Base-by-base conservation (phyloP, 768 basidiomycete genomes). In the Dacryopinax spathularia region DNA sequence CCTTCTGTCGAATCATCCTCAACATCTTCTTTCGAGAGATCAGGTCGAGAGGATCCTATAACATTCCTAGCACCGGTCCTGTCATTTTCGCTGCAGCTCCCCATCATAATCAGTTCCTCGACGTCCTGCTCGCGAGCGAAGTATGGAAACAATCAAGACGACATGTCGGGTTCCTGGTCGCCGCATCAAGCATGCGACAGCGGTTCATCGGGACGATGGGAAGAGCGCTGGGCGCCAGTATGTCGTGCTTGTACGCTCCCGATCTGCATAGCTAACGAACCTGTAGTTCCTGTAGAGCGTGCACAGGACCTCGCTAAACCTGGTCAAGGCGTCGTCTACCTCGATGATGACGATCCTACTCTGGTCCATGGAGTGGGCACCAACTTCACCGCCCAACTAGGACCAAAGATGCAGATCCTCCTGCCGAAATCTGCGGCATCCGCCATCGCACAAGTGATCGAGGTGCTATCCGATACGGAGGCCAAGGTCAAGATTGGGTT, bases 21-120 rank as follows among this genome's bases (percentile, higher is more conserved):
- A 89, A 89, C 75, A 85, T 98, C 68, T 98, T 98, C 81, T 98
- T 98, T 78, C 80, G 95, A 68, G 95, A 98, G 76, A 86, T 97
- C 69, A 82, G 95, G 64, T 90, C 93, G 2, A 80, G 95, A 73
- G 91, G 95, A 60, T 89, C 93, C 34, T 97, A 89, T 81, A 90
- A 96, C 72, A 90, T 98, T 65, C 95, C 95, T 27, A 81, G 80
- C 64, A 82, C 89, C 64, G 95, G 92, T 0, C 89, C 95, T 1
- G 83, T 95, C 62, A 90, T 98, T 67, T 93, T 96, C 73, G 91
- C 91, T 60, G 91, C 82, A 41, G 94, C 90, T 10, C 93, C 93
- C 39, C 93, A 97, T 74, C 84, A 86, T 70, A 96, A 96, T 73
- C 91, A 97, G 91, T 96, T 98, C 73, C 82, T 97, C 62, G 95